Base-by-base conservation (phyloP, 768 basidiomycete genomes). In the Lentinula boryana region DNA sequence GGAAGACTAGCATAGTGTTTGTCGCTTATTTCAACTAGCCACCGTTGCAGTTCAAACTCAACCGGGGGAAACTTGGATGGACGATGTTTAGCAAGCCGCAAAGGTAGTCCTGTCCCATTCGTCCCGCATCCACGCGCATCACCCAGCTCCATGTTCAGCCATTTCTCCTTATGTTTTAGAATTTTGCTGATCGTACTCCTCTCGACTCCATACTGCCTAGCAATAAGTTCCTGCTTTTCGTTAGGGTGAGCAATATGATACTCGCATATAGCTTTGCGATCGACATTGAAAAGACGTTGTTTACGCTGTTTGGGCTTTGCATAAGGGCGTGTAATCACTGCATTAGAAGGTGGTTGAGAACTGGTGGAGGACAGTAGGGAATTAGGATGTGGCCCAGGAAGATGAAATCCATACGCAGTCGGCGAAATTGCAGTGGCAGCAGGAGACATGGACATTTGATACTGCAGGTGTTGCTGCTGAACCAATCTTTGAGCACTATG, bases 51-150 rank as follows among this genome's bases (percentile, higher is more conserved):
- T 60, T 79, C 78, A 31, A 75, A 75, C 69, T 95, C 93, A 63
- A 95, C 77, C 62, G 84, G 82, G 2, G 90, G 90, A 69, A 90
- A 94, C 68, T 92, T 93, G 35, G 88, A 88, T 13, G 87, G 88
- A 62, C 90, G 81, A 69, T 89, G 84, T 69, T 89, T 89, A n/a
- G 86, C 80, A 61, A 84, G 77, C 56, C 80, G 79, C 62, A 43
- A 15, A 43, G 55, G 55, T 5, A 51, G 21, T 48, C 46, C 46
- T 9, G 46, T 35, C 13, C 55, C 55, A 31, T 40, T 56, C 10
- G 40, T 32, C 10, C 55, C 40, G 27, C 40, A 33, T 36, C 18
- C 55, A 83, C 76, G 61, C 77, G 79, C 61, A 82, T 82, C 67
- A 85, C 81, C 59, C 81, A 80, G 13, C 81, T 78, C 55, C 43